These are phyloP conservation scores for Lumnitzera littorea DNA, from an alignment of 345 rosid genomes.

Conservation along the genomic window DNA sequence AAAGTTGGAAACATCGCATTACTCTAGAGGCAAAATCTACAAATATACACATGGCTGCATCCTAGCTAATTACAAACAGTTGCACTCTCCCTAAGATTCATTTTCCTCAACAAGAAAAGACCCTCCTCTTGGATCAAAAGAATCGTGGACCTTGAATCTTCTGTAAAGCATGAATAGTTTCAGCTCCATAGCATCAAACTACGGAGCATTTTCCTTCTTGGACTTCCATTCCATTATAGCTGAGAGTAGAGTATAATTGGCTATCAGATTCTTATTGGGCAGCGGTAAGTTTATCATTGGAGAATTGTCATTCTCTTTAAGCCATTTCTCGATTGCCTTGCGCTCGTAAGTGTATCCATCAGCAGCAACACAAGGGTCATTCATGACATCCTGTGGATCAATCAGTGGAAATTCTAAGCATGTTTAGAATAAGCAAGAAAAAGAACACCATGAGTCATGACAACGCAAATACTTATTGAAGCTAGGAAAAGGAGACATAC, in stretches of 20 bases:
- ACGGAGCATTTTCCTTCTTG: slow-evolving; percentile 8
- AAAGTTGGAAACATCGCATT: too few species aligned
- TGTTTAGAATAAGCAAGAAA: background rate
- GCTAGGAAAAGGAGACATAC: slow-evolving; percentile 17
- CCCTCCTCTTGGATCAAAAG: too few species aligned
- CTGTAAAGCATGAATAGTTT: too few species aligned
- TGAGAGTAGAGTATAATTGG: slow-evolving; percentile 54
- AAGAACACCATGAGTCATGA: background rate
- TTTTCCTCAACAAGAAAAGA: too few species aligned
- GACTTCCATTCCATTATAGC: slow-evolving; percentile 71
- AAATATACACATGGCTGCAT: too few species aligned
- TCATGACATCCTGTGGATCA: slow-evolving; percentile 59
- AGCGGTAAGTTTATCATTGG: slow-evolving; percentile 54
- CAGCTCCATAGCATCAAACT: too few species aligned
- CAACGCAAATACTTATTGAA: background rate
- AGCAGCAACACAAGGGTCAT: slow-evolving; percentile 78
- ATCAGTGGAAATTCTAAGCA: background rate
- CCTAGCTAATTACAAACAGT: too few species aligned
- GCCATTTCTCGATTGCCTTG: slow-evolving; percentile 68
- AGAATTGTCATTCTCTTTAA: slow-evolving; percentile 44
- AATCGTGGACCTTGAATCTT: too few species aligned
- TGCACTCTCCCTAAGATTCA: too few species aligned
- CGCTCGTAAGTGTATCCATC: slow-evolving; percentile 83
- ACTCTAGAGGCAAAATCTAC: too few species aligned
- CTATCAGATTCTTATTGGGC: slow-evolving; percentile 43